phyloP scores from a whole-genome alignment of 2,329 filamentous ascomycete genomes.

The Dactylellina drechsleri region DNA sequence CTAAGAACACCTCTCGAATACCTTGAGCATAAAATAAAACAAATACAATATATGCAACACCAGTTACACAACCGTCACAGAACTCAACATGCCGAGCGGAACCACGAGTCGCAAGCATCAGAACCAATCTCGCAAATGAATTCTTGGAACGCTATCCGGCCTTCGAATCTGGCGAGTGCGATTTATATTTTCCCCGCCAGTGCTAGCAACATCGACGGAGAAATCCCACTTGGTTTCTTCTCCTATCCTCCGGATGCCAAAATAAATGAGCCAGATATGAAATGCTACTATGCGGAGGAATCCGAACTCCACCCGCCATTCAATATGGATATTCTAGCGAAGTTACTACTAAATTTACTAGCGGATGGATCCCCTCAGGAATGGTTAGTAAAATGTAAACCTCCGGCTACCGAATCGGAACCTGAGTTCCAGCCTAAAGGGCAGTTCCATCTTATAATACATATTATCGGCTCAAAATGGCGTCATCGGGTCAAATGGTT shows the following conservation, averaged over 20 bases:
- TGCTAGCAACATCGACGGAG: too few species aligned
- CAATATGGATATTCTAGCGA: not conserved
- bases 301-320: too few species aligned
- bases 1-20: conserved; percentile 4
- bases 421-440: too few species aligned
- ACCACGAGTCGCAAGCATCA: not conserved
- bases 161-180: not conserved
- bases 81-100: not conserved
- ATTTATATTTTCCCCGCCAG: too few species aligned
- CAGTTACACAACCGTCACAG: not conserved
- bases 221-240: not conserved
- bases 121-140: not conserved
- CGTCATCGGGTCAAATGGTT: not conserved
- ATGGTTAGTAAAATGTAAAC: not conserved
- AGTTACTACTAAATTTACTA: not conserved
- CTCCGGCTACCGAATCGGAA: not conserved
- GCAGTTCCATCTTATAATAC: not conserved
- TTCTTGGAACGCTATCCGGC: not conserved
- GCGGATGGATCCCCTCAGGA: not conserved
- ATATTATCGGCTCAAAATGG: conserved; percentile 1
- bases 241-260: not conserved
- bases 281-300: too few species aligned
- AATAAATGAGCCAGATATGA: not conserved
- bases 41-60: not conserved
- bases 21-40: not conserved